Evolutionary conservation across 192 early-diverging fungal genomes (phyloP).

Genomic region (Coemansia asiatica): DNA sequence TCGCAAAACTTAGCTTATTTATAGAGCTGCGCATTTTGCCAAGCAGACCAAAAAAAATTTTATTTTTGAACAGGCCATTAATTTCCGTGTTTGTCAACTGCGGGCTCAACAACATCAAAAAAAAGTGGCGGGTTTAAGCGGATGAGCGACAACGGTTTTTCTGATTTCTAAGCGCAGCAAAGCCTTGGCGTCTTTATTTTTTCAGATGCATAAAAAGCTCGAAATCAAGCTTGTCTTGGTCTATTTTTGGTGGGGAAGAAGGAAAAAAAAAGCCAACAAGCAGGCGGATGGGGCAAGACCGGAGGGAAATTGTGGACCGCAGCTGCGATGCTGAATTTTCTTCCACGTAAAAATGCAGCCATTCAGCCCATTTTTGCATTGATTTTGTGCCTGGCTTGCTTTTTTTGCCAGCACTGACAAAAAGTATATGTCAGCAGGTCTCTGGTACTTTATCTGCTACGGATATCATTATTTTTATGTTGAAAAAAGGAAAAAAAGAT

Average conservation of each 20-base stretch:
- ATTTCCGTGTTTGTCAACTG: background rate
- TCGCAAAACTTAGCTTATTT: background rate
- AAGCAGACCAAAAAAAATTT: background rate
- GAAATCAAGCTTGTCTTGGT: background rate
- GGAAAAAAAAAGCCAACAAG: background rate
- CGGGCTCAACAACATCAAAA: background rate
- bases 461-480: too few relatives aligned
- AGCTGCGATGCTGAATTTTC: background rate
- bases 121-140: background rate
- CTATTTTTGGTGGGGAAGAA: background rate
- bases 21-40: slow-evolving; percentile 1
- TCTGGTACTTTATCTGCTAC: too few relatives aligned
- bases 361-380: background rate
- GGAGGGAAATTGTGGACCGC: background rate
- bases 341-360: background rate
- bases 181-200: background rate
- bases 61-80: background rate
- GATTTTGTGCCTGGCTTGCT: background rate
- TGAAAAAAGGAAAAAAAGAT: too few relatives aligned
- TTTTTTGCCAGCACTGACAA: background rate
- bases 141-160: background rate
- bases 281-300: background rate
- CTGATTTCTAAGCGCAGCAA: background rate
- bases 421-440: background rate
- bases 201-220: background rate